Evolutionary conservation across 306 rosid genomes (phyloP), one percentile per base, ranked within the genome.

Genomic region (Hippophae rhamnoides): DNA sequence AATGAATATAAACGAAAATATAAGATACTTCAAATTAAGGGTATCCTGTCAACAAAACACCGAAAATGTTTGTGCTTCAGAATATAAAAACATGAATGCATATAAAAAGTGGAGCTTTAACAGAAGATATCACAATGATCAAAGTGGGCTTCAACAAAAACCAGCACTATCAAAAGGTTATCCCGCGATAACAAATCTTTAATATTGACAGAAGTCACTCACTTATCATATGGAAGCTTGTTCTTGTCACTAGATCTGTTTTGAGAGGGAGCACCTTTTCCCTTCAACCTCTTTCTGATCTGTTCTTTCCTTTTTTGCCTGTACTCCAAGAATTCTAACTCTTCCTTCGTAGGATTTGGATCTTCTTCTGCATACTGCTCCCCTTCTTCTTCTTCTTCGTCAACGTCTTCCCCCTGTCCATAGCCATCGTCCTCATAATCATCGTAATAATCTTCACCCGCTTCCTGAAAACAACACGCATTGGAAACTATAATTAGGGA

Each of bases 261-360:
- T 61, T 8, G 74, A 57, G 81, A 66, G 63, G 74, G 51, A 64
- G 74, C 66, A 2, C 52, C 77, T 56, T 82, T 88, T 74, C 63
- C 79, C 75, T 80, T 80, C 74, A 74, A 57, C 72, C 82, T 67
- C 74, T 65, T 82, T 70, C 89, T 78, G 13, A 81, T 56, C 14
- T 60, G 68, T 43, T 90, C 95, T 79, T 90, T 90, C 76, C 82
- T 67, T 14, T 73, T 70, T 72, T 87, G 82, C 73, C 95, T 87
- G 77, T 78, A 69, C 63, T 66, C 89, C 64, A 90, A 95, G 60
- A 77, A 87, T 10, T 82, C 85, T 61, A 74, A 9, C 74, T 78
- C 90, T 61, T 86, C 97, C 71, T 81, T 81, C 5, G 89, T 75
- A 6, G 84, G 94, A 61, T 78, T 81, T 13, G 47, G 86, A 61